A percentile compares a stretch with the other conserved stretches of the same genome.
These are phyloP conservation scores for Chalciporus piperatus DNA, from an alignment of 768 basidiomycete genomes.

Conservation along the genomic window DNA sequence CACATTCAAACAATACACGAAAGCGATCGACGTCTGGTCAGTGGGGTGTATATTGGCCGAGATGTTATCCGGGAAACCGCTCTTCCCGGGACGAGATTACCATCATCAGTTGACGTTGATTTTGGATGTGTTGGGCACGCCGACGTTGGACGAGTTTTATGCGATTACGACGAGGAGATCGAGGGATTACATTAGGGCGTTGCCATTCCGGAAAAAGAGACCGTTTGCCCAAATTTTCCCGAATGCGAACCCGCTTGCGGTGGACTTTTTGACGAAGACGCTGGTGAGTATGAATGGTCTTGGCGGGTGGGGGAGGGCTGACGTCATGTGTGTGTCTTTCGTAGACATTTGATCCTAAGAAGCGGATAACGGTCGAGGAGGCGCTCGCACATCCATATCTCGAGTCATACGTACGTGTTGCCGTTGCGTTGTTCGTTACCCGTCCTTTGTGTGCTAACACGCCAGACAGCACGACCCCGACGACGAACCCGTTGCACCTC, in stretches of 20 bases:
- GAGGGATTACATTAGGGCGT: conserved; percentile 90
- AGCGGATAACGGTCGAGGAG: conserved; percentile 91
- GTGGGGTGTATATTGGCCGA: conserved; percentile 90
- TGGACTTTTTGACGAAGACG: conserved; percentile 80
- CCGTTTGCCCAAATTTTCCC: conserved; percentile 87
- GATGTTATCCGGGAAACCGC: conserved; percentile 94
- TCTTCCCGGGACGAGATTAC: conserved; percentile 96
- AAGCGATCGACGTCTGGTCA: conserved; percentile 90
- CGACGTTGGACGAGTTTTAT: conserved; percentile 96
- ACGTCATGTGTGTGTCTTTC: background rate
- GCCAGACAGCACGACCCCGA: conserved; percentile 80
- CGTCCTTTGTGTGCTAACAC: conserved; percentile 2
- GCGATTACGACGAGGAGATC: conserved; percentile 91
- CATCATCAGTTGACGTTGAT: conserved; percentile 96
- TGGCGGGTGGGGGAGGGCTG: background rate
- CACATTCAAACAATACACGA: conserved; percentile 98
- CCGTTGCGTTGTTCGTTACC: background rate
- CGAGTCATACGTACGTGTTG: conserved; percentile 74
- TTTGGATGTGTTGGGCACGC: conserved; percentile 95
- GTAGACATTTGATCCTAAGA: conserved; percentile 96
- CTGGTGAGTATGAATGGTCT: conserved; percentile 46
- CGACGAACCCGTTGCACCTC: conserved; percentile 93
- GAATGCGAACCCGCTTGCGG: conserved; percentile 77
- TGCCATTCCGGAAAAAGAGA: conserved; percentile 88
- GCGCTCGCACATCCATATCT: conserved; percentile 94